Evolutionary conservation across 257 asterid species (phyloP).

Genomic region (Marsdenia floribunda): DNA sequence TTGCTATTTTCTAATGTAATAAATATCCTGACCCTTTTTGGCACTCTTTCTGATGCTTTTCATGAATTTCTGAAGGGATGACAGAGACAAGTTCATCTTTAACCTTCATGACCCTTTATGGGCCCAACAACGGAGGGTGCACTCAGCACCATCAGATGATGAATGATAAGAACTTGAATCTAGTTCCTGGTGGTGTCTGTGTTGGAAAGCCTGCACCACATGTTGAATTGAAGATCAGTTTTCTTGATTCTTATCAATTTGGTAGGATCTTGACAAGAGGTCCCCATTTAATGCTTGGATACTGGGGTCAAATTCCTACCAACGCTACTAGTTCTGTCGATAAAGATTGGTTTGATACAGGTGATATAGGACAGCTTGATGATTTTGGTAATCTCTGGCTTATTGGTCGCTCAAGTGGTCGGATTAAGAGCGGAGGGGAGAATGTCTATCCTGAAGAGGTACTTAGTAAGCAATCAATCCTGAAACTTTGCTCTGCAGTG

Average conservation of each 20-base stretch:
- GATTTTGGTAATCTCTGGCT: slow-evolving; percentile 81
- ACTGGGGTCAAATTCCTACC: slow-evolving; percentile 61
- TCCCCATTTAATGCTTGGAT: slow-evolving; percentile 78
- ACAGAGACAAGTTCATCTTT: slow-evolving; percentile 93
- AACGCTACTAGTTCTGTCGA: slow-evolving; percentile 19
- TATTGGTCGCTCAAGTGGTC: slow-evolving; percentile 69
- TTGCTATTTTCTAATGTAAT: background rate
- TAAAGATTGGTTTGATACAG: slow-evolving; percentile 79
- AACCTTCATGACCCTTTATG: slow-evolving; percentile 76
- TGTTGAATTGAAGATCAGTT: slow-evolving; percentile 46
- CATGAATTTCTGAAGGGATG: slow-evolving; percentile 48
- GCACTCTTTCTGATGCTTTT: slow-evolving; percentile 1
- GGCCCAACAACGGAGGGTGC: slow-evolving; percentile 33
- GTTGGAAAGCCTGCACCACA: slow-evolving; percentile 85
- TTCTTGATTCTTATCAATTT: slow-evolving; percentile 30
- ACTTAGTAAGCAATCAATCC: background rate
- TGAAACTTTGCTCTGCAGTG: background rate
- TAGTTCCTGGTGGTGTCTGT: slow-evolving; percentile 42
- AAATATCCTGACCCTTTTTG: background rate
- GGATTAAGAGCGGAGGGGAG: slow-evolving; percentile 94
- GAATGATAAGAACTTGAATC: slow-evolving; percentile 21
- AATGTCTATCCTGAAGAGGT: slow-evolving; percentile 89
- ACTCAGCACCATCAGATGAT: slow-evolving; percentile 13
- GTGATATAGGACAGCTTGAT: slow-evolving; percentile 73
- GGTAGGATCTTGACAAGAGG: slow-evolving; percentile 81